A percentile compares a stretch with the other conserved stretches of the same genome.
Evolutionary conservation across 2,329 filamentous ascomycete genomes (phyloP).

Genomic region (Neonectria neomacrospora): DNA sequence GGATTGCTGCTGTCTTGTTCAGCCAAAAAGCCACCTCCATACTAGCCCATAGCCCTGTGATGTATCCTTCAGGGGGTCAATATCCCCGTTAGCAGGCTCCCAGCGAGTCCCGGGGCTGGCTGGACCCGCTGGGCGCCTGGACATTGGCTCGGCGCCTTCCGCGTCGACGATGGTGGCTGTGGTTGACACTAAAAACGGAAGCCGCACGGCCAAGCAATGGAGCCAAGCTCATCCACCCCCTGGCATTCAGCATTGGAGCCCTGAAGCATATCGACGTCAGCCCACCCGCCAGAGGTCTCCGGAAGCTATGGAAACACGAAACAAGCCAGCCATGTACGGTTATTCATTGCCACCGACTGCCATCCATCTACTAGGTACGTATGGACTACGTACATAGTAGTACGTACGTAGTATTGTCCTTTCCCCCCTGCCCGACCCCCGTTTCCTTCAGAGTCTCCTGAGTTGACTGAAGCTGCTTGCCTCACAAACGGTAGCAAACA

Average conservation of each 20-base stretch:
- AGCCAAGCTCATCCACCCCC: slow-evolving; percentile 10
- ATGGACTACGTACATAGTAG: background rate
- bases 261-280: slow-evolving; percentile 4
- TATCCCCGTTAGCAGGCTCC: slow-evolving; percentile 9
- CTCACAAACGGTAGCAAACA: slow-evolving; percentile 5
- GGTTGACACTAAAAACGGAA: slow-evolving; percentile 40
- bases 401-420: background rate
- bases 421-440: slow-evolving; percentile 3
- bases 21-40: slow-evolving; percentile 27
- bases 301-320: slow-evolving; percentile 19
- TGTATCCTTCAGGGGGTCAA: slow-evolving; percentile 25
- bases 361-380: no score
- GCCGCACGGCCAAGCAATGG: slow-evolving; percentile 15
- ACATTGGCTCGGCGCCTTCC: slow-evolving; percentile 30
- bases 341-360: background rate
- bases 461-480: slow-evolving; percentile 7
- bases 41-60: slow-evolving; percentile 6
- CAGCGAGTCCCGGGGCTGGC: background rate
- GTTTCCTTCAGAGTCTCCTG: background rate
- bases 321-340: slow-evolving; percentile 10
- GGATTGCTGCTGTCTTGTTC: slow-evolving; percentile 37
- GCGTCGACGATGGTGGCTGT: slow-evolving; percentile 33
- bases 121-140: slow-evolving; percentile 16
- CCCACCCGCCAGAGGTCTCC: slow-evolving; percentile 13
- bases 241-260: background rate